These are phyloP conservation scores for Aegilops umbellulata DNA, from an alignment of 176 grass and related monocot genomes.

Conservation along the genomic window DNA sequence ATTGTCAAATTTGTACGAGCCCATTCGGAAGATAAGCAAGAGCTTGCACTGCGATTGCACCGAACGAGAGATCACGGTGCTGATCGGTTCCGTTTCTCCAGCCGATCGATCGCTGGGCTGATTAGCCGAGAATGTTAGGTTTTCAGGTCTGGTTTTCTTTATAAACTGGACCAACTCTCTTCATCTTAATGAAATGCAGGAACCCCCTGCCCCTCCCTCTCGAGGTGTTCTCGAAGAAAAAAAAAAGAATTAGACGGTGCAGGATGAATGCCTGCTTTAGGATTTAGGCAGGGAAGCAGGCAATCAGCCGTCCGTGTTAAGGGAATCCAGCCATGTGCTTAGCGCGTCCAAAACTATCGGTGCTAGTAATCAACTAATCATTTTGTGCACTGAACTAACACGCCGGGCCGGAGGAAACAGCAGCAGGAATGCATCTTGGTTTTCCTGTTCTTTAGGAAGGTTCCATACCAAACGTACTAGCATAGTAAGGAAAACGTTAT, in stretches of 20 bases:
- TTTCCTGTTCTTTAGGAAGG: neutral
- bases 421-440: too few relatives aligned
- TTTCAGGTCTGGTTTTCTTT: too few relatives aligned
- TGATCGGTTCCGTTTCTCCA: neutral
- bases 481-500: too few relatives aligned
- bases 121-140: too few relatives aligned
- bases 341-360: slow-evolving; percentile 14
- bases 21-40: neutral
- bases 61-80: neutral
- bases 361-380: too few relatives aligned
- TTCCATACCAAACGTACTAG: neutral
- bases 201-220: too few relatives aligned
- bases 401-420: too few relatives aligned
- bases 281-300: slow-evolving; percentile 8
- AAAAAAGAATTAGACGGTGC: neutral
- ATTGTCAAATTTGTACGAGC: neutral
- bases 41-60: neutral
- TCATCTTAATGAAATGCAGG: too few relatives aligned
- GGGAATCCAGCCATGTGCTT: slow-evolving; percentile 32
- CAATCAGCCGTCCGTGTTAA: slow-evolving; percentile 2
- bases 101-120: neutral
- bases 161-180: too few relatives aligned
- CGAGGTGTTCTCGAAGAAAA: too few relatives aligned
- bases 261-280: slow-evolving; percentile 13
- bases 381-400: too few relatives aligned